Percentiles rank a stretch among this genome's conserved stretches.
These are phyloP conservation scores for Pichia sp. DNA, from an alignment of 1,139 yeast species.

Conservation along the genomic window DNA sequence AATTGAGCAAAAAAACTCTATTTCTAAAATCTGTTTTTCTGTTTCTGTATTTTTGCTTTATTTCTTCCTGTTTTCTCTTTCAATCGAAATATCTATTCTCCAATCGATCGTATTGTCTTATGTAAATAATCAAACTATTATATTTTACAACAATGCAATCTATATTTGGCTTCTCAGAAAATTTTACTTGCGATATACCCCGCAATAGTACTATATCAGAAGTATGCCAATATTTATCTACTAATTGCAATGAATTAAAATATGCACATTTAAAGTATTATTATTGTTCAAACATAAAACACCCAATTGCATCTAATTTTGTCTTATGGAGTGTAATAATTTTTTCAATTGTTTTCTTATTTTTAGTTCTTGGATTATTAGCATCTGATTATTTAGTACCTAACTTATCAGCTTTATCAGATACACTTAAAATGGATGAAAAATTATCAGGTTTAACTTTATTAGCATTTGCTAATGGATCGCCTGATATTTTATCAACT, in stretches of 20 bases:
- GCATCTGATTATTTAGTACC: conserved; percentile 77
- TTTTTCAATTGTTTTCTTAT: conserved; percentile 9
- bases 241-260: conserved; percentile 13
- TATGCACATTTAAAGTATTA: conserved; percentile 18
- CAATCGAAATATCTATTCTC: too few relatives aligned
- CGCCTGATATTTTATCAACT: conserved; percentile 85
- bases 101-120: too few relatives aligned
- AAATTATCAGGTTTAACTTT: conserved; percentile 82
- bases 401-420: conserved; percentile 58
- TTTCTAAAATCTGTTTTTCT: too few relatives aligned
- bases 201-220: conserved; percentile 8
- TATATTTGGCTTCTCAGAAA: not conserved
- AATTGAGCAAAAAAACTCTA: too few relatives aligned
- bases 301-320: conserved; percentile 10
- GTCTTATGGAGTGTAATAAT: conserved; percentile 6
- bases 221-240: conserved; percentile 16
- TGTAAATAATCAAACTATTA: too few relatives aligned
- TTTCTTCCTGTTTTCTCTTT: too few relatives aligned
- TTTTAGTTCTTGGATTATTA: conserved; percentile 49
- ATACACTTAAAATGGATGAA: conserved; percentile 58
- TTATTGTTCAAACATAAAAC: conserved; percentile 15
- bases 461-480: conserved; percentile 85
- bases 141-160: too few relatives aligned
- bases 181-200: conserved; percentile 10
- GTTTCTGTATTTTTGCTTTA: too few relatives aligned